Conservation (phyloP, 352 stramenopile genomes). For the Phytophthora pseudosyringae region DNA sequence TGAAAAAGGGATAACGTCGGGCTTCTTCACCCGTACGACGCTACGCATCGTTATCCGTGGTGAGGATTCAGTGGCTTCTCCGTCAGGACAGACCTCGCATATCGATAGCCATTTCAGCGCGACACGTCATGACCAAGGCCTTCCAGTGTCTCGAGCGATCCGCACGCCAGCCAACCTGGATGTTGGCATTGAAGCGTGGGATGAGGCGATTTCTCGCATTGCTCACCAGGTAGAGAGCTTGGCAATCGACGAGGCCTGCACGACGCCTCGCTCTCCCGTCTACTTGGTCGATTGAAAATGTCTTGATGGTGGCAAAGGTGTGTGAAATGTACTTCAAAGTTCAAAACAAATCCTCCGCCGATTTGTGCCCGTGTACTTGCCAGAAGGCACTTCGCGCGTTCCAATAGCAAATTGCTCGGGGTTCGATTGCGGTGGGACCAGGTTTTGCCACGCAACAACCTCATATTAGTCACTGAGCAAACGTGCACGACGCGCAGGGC, state of each 20-base stretch:
- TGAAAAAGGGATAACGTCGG: neutral
- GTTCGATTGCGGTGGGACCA: no score
- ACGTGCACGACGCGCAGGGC: no score
- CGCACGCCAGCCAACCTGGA: constrained; percentile 8
- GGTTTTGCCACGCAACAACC: no score
- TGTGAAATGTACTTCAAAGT: no score
- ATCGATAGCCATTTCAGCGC: constrained; percentile 34
- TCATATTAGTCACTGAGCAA: no score
- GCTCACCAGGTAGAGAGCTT: constrained; percentile 34
- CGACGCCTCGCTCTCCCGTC: neutral
- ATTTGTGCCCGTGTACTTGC: no score
- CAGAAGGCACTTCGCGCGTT: no score
- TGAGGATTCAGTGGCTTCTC: neutral
- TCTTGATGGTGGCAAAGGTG: no score
- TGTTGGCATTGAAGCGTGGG: constrained; percentile 21
- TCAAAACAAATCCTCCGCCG: no score
- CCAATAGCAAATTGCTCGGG: no score
- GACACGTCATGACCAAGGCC: constrained; percentile 7
- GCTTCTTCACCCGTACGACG: constrained; percentile 16
- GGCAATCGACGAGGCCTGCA: constrained; percentile 25
- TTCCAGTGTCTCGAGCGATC: neutral
- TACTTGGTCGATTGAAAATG: neutral
- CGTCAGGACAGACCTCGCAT: neutral
- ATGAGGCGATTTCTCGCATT: constrained; percentile 25
- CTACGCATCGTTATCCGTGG: constrained; percentile 17